These are phyloP conservation scores for Sisymbrium altissimum DNA, from an alignment of 345 rosid genomes.

Conservation along the genomic window DNA sequence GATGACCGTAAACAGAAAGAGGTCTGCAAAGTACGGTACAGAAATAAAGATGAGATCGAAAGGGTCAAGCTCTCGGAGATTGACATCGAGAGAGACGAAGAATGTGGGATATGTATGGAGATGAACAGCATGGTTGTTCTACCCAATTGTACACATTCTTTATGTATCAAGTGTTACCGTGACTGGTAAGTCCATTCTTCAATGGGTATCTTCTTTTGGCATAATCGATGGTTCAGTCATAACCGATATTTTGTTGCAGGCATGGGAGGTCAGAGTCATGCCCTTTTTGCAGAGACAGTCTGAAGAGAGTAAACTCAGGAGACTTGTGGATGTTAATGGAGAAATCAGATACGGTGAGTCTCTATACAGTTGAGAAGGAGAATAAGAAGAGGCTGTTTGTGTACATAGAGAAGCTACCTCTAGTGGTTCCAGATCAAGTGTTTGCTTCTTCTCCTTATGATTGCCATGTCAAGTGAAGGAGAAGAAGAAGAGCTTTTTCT, in stretches of 20 bases:
- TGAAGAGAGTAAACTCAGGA: slow-evolving; percentile 55
- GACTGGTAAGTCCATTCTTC: slow-evolving; percentile 46
- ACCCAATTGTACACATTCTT: slow-evolving; percentile 71
- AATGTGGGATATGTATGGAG: slow-evolving; percentile 87
- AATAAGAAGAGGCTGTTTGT: slow-evolving; percentile 55
- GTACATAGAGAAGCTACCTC: slow-evolving; percentile 72
- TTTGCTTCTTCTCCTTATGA: slow-evolving; percentile 45
- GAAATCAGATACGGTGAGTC: slow-evolving; percentile 44
- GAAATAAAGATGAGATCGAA: slow-evolving; percentile 48
- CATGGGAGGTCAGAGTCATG: slow-evolving; percentile 68
- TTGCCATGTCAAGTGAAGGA: slow-evolving; percentile 45
- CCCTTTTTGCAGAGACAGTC: slow-evolving; percentile 75
- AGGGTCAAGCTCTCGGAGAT: slow-evolving; percentile 48
- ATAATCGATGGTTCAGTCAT: not conserved
- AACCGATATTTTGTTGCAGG: slow-evolving; percentile 41
- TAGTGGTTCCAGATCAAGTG: slow-evolving; percentile 51
- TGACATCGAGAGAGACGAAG: slow-evolving; percentile 67
- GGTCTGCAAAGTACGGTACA: slow-evolving; percentile 50
- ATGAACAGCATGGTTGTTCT: slow-evolving; percentile 56
- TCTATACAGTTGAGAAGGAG: slow-evolving; percentile 43
- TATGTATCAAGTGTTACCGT: slow-evolving; percentile 65
- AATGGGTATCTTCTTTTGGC: not conserved
- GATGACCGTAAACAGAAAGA: slow-evolving; percentile 79
- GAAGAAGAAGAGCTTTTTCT: not conserved
- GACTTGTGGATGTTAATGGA: slow-evolving; percentile 74